These are phyloP conservation scores for Penicillium sp. DNA, from an alignment of 2,329 filamentous ascomycete species.

Conservation along the genomic window DNA sequence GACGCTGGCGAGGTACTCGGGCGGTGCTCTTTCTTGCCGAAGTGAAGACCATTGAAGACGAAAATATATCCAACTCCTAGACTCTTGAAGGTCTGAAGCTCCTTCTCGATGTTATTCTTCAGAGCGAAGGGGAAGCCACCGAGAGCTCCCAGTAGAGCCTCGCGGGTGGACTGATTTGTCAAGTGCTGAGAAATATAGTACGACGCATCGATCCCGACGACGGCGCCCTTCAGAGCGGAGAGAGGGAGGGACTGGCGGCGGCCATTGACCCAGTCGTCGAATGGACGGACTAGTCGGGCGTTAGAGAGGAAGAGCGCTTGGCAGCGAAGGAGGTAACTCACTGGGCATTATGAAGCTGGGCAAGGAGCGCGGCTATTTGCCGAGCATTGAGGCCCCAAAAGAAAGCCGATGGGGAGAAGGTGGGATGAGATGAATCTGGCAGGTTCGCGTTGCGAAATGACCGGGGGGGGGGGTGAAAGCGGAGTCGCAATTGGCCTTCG, in stretches of 20 bases:
- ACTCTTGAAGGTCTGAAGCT: constrained; percentile 69
- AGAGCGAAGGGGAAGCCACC: constrained; percentile 83
- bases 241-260: constrained; percentile 60
- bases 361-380: constrained; percentile 24
- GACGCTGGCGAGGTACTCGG: constrained; percentile 60
- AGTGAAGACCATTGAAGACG: constrained; percentile 84
- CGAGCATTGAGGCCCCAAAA: constrained; percentile 28
- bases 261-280: constrained; percentile 57
- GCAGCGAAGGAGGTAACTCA: constrained; percentile 23
- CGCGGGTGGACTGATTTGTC: constrained; percentile 66
- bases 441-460: constrained; percentile 16
- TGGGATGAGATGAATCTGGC: neutral
- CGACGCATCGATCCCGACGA: constrained; percentile 82
- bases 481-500: constrained; percentile 16
- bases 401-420: constrained; percentile 4
- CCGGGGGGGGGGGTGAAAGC: constrained; percentile 20
- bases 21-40: constrained; percentile 70
- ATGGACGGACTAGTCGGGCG: constrained; percentile 43
- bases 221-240: constrained; percentile 68
- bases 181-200: constrained; percentile 83
- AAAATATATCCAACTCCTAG: constrained; percentile 77
- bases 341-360: constrained; percentile 37
- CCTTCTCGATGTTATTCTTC: constrained; percentile 69
- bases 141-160: constrained; percentile 85
- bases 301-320: constrained; percentile 9